phyloP scores from a whole-genome alignment of 2,329 filamentous ascomycete genomes.

The Pseudogymnoascus sp. region DNA sequence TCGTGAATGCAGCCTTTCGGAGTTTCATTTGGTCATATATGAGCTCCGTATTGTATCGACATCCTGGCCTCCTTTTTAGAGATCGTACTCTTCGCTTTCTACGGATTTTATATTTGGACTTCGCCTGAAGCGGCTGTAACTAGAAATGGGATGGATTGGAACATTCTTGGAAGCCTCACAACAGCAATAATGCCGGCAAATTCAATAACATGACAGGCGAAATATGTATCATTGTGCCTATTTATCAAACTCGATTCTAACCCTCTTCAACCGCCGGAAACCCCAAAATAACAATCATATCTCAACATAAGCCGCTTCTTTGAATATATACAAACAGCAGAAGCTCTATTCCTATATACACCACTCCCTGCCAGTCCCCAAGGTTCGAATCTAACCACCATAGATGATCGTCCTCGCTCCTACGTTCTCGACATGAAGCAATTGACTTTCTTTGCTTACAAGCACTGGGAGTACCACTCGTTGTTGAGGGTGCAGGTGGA shows the following conservation, averaged over 20 bases:
- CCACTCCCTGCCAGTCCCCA: neutral
- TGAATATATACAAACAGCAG: constrained; percentile 2
- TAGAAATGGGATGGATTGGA: no score
- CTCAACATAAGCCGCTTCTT: neutral
- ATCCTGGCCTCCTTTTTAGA: no score
- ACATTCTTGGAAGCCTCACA: neutral
- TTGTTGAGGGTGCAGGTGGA: constrained; percentile 15
- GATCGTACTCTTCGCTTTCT: no score
- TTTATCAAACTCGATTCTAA: neutral
- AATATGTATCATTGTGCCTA: constrained; percentile 2
- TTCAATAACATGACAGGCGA: neutral
- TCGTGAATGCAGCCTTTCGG: no score
- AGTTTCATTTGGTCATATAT: no score
- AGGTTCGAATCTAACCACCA: neutral
- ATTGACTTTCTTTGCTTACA: constrained; percentile 7
- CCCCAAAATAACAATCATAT: neutral
- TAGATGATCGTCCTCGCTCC: neutral
- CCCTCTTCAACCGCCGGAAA: neutral
- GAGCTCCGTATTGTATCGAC: no score
- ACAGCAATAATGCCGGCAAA: neutral
- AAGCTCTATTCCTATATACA: constrained; percentile 6
- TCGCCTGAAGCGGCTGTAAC: no score
- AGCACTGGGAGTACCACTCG: constrained; percentile 23
- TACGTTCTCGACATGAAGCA: neutral
- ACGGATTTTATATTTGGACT: no score